A percentile compares a stretch with the other conserved stretches of the same genome.
Evolutionary conservation across 2,329 filamentous ascomycete genomes (phyloP).

Genomic region (Shiraia bambusicola): DNA sequence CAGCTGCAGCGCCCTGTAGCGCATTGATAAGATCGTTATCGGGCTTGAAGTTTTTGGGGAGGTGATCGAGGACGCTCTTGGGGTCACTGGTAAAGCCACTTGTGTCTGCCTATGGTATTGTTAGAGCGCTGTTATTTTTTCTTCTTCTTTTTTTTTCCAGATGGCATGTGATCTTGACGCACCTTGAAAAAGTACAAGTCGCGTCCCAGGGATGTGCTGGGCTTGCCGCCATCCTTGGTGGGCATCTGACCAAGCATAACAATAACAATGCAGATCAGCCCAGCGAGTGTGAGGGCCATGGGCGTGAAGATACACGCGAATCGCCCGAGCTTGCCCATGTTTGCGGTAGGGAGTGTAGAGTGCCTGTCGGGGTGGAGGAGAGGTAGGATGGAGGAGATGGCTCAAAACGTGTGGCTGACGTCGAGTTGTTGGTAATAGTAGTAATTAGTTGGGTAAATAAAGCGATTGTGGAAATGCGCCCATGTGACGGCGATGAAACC

Average conservation of each 20-base stretch:
- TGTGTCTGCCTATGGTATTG: constrained; percentile 34
- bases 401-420: constrained; percentile 10
- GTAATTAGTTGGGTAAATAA: background rate
- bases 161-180: constrained; percentile 52
- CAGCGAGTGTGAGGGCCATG: constrained; percentile 75
- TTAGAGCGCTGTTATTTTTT: too few species aligned
- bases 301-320: constrained; percentile 86
- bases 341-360: constrained; percentile 28
- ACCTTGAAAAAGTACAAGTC: constrained; percentile 58
- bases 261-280: constrained; percentile 67
- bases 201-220: constrained; percentile 47
- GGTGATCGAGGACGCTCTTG: constrained; percentile 37
- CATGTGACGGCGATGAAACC: too few species aligned
- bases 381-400: constrained; percentile 2
- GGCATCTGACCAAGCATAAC: constrained; percentile 60
- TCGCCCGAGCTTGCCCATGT: constrained; percentile 73
- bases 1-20: constrained; percentile 41
- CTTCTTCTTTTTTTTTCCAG: background rate
- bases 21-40: constrained; percentile 45
- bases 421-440: background rate
- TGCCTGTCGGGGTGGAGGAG: background rate
- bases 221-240: constrained; percentile 35
- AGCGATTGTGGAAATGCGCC: background rate
- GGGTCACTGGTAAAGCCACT: constrained; percentile 58
- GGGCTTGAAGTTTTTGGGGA: constrained; percentile 30